Percentiles rank a stretch among this genome's conserved stretches.
Evolutionary conservation across 75 land plant species (phyloP).

Genomic region (Picea sitchensis): DNA sequence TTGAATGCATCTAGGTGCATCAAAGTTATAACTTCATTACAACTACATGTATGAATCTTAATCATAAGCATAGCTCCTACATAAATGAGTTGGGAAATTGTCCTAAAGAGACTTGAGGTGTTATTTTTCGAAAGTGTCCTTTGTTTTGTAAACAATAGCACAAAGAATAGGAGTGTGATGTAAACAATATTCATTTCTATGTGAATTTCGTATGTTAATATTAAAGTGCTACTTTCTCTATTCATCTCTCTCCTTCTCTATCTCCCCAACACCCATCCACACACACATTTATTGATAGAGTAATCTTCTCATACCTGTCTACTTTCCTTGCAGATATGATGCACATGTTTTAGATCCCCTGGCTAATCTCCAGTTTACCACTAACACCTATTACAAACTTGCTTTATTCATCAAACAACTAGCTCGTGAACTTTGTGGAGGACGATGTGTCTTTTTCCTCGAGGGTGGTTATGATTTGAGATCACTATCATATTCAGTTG

Average conservation of each 20-base stretch:
- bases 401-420: slow-evolving; percentile 75
- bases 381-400: slow-evolving; percentile 85
- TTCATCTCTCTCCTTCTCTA: background rate
- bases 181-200: too few relatives aligned
- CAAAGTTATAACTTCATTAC: too few relatives aligned
- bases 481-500: slow-evolving; percentile 89
- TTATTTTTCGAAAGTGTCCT: too few relatives aligned
- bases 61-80: too few relatives aligned
- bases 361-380: slow-evolving; percentile 85
- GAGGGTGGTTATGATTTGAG: slow-evolving; percentile 96
- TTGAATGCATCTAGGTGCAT: too few relatives aligned
- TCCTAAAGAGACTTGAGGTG: too few relatives aligned
- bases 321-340: slow-evolving; percentile 66
- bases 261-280: too few relatives aligned
- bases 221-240: background rate
- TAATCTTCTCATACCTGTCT: background rate
- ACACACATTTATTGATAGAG: background rate
- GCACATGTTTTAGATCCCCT: slow-evolving; percentile 88
- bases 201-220: too few relatives aligned
- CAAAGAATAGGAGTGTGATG: too few relatives aligned
- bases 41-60: too few relatives aligned
- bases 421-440: slow-evolving; percentile 80
- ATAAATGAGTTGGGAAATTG: too few relatives aligned
- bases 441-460: slow-evolving; percentile 89
- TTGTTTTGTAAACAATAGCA: too few relatives aligned